Evolutionary conservation across 1,284 basidiomycete genomes (phyloP), one percentile per base, ranked within the genome.

Genomic region (Pyrrhoderma noxium): DNA sequence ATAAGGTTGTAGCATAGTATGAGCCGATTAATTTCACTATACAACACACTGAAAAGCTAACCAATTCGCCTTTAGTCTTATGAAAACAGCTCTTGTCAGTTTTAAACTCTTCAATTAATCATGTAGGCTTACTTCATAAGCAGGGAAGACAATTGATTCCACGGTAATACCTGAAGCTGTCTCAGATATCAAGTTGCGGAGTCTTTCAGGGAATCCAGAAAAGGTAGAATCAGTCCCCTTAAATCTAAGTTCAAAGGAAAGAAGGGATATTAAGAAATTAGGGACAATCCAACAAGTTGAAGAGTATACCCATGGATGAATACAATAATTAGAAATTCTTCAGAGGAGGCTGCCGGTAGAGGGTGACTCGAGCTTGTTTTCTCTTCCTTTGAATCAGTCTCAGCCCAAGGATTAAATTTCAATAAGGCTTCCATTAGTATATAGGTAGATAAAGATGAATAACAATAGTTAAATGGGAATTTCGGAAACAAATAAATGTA

Each of bases 51-150:
- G 19, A 43, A 49, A 69, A 31, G 11, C 82, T 61, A 62, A 94
- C 93, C 64, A 95, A 69, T 56, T 90, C 83, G 43, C 93, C 92
- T 61, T 88, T 90, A 8, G 91, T 94, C 80, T 87, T 53, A 37
- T 39, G 61, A 59, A 13, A 31, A 5, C 27, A 31, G 27, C 27
- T 40, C 38, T 14, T 7, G 5, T 40, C 38, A 40, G 38, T 14
- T 18, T 40, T 8, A 40, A 40, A 5, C 38, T n/a, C n/a, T n/a
- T n/a, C n/a, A n/a, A n/a, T n/a, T n/a, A n/a, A 16, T 18, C 13
- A 14, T 7, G 5, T 13, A 18, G 25, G 39, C 73, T 59, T 53
- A 88, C 91, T 73, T 96, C 89, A 61, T 96, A 97, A 2, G 82
- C 85, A 23, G 93, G 93, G 64, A 96, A 97, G 4, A 93, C 74